Conservation (phyloP, 768 basidiomycete species). For the Lactifluus piperatus region DNA sequence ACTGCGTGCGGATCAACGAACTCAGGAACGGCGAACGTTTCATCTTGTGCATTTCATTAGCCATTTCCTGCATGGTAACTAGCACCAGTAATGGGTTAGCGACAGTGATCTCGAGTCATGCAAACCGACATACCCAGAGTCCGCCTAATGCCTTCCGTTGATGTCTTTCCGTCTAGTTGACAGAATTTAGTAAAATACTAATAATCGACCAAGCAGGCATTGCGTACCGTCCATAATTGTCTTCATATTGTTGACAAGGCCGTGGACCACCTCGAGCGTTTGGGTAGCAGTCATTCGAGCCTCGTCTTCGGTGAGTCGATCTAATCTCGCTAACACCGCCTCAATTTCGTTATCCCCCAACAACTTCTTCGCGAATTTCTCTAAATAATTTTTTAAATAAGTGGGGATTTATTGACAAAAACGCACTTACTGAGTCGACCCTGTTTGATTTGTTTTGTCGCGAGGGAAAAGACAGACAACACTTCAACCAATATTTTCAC, state of each 20-base stretch:
- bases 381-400: too few species aligned
- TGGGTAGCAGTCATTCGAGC: not conserved
- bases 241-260: not conserved
- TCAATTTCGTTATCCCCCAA: not conserved
- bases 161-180: not conserved
- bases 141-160: not conserved
- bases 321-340: not conserved
- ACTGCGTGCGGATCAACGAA: too few species aligned
- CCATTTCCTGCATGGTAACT: not conserved
- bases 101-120: too few species aligned
- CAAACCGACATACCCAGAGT: not conserved
- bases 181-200: not conserved
- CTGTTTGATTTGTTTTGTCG: too few species aligned
- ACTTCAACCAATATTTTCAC: too few species aligned
- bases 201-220: not conserved
- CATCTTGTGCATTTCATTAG: not conserved
- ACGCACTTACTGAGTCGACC: too few species aligned
- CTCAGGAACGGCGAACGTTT: not conserved
- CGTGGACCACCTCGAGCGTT: not conserved
- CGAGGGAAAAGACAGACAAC: too few species aligned
- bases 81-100: too few species aligned
- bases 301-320: constrained; percentile 1
- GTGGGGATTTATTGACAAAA: too few species aligned
- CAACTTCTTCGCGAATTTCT: constrained; percentile 2
- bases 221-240: not conserved